phyloP scores from a whole-genome alignment of 768 basidiomycete genomes.

The Rhizopogon vesiculosus region DNA sequence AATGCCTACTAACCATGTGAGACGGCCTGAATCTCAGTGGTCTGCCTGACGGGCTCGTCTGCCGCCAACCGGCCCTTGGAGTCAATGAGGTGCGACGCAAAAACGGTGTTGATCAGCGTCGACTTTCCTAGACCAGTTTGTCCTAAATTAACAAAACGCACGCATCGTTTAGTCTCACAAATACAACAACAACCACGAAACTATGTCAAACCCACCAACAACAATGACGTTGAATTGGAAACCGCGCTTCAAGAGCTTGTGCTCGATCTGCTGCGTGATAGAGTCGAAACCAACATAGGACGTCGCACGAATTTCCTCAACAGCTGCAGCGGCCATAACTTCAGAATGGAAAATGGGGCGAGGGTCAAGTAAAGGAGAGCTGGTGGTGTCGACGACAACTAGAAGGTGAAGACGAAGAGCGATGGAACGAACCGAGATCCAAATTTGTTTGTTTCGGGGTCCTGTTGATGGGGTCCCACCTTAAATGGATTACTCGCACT shows the following conservation, averaged over 20 bases:
- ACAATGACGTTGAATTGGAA: slow-evolving; percentile 99
- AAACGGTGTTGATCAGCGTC: slow-evolving; percentile 98
- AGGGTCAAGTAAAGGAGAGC: slow-evolving; percentile 7
- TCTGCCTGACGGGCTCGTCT: slow-evolving; percentile 89
- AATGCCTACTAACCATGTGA: slow-evolving; percentile 72
- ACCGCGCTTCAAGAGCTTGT: slow-evolving; percentile 97
- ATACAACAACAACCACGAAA: background rate
- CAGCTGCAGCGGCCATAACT: slow-evolving; percentile 40
- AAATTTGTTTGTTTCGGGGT: slow-evolving; percentile 28
- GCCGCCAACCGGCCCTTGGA: slow-evolving; percentile 90
- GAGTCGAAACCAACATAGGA: slow-evolving; percentile 98
- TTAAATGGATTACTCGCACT: background rate
- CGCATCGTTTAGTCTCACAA: background rate
- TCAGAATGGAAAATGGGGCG: slow-evolving; percentile 7
- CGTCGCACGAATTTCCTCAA: slow-evolving; percentile 82
- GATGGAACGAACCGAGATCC: slow-evolving; percentile 17
- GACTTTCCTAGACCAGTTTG: slow-evolving; percentile 99
- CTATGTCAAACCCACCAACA: slow-evolving; percentile 60
- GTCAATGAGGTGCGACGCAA: slow-evolving; percentile 97
- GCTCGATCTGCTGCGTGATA: slow-evolving; percentile 96
- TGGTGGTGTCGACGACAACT: slow-evolving; percentile 12
- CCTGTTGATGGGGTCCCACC: slow-evolving; percentile 15
- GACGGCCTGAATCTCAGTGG: slow-evolving; percentile 93
- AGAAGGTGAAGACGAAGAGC: slow-evolving; percentile 5
- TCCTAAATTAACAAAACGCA: slow-evolving; percentile 40